phyloP scores from a whole-genome alignment of 1,139 yeast genomes.

The Zygotorulaspora mrakii region DNA sequence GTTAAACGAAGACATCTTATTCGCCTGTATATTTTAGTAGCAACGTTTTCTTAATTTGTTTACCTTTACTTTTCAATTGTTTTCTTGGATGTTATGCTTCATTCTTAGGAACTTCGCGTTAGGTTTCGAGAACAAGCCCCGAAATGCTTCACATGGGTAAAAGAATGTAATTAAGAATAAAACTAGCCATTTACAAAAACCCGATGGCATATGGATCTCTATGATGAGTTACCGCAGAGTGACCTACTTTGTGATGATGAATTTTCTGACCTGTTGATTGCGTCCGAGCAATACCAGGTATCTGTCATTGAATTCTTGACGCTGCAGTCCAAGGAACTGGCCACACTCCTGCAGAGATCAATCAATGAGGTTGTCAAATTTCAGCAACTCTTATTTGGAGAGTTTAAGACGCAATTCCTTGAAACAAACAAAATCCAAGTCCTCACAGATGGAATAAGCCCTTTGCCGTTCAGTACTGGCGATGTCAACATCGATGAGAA shows the following conservation, averaged over 20 bases:
- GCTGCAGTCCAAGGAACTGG: conserved; percentile 40
- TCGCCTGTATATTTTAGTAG: too few relatives aligned
- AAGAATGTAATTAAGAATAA: too few relatives aligned
- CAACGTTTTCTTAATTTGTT: background rate
- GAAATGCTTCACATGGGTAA: too few relatives aligned
- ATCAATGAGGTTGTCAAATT: conserved; percentile 47
- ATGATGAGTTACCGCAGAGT: conserved; percentile 39
- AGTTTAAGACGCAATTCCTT: conserved; percentile 25
- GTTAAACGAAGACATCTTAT: too few relatives aligned
- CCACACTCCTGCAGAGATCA: conserved; percentile 47
- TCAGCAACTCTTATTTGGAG: conserved; percentile 34
- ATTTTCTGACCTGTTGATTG: conserved; percentile 30
- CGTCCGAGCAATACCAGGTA: conserved; percentile 33
- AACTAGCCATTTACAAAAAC: too few relatives aligned
- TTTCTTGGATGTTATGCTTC: too few relatives aligned
- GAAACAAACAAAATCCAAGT: conserved; percentile 15
- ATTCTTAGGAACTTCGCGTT: too few relatives aligned
- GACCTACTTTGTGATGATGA: conserved; percentile 33
- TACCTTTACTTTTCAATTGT: background rate
- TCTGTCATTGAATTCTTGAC: conserved; percentile 44
- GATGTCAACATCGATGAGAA: conserved; percentile 51
- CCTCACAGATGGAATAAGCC: conserved; percentile 7
- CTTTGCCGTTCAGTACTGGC: conserved; percentile 52
- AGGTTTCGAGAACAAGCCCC: too few relatives aligned
- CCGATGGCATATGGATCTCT: conserved; percentile 39